A percentile compares a stretch with the other conserved stretches of the same genome.
These are phyloP conservation scores for Alternaria infectoria DNA, from an alignment of 2,329 filamentous ascomycete species.

Conservation along the genomic window DNA sequence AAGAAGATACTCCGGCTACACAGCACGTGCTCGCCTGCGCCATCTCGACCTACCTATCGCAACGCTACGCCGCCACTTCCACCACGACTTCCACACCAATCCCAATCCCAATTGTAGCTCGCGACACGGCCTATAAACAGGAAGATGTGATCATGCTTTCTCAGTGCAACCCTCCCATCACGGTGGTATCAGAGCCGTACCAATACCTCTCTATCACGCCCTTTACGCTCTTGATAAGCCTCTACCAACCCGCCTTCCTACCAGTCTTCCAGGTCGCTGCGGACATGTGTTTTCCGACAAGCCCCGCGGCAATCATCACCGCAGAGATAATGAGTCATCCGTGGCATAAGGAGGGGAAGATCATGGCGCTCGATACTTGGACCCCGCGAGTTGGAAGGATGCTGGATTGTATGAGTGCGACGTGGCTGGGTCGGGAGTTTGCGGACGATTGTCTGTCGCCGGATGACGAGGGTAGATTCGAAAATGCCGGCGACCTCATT, in stretches of 20 bases:
- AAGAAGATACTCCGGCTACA: not conserved
- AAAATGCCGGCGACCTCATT: not conserved
- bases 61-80: not conserved
- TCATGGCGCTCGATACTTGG: not conserved
- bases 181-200: constrained; percentile 9
- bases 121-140: not conserved
- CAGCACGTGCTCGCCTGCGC: constrained; percentile 1
- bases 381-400: constrained; percentile 6
- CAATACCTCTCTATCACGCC: constrained; percentile 11
- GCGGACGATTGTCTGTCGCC: not conserved
- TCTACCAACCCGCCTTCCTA: not conserved
- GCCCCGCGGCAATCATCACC: constrained; percentile 6
- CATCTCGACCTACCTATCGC: not conserved
- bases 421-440: not conserved
- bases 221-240: constrained; percentile 2
- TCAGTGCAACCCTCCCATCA: constrained; percentile 2
- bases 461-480: not conserved
- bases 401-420: not conserved
- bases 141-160: not conserved
- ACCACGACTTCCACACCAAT: not conserved
- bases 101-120: not conserved
- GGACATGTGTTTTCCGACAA: constrained; percentile 6
- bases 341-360: not conserved
- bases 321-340: not conserved
- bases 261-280: constrained; percentile 1